Base-by-base conservation (phyloP, 2,329 filamentous ascomycete genomes). In the Pseudogymnoascus sp. region DNA sequence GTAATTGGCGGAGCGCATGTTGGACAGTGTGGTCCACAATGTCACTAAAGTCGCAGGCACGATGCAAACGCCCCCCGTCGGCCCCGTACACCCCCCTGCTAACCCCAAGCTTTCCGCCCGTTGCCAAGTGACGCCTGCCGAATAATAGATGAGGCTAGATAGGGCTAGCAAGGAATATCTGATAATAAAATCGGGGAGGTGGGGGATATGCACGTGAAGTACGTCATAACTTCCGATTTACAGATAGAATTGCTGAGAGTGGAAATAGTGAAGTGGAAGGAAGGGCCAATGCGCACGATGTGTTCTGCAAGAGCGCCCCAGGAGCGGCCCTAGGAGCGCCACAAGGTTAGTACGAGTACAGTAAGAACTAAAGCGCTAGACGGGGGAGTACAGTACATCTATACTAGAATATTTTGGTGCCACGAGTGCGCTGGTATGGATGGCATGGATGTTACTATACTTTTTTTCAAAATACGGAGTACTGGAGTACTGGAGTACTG, bases 151-250 rank as follows among this genome's bases (percentile, higher is more conserved):
- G 8, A n/a, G 10, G 13, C 8, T 31, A 52, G 45, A 6, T 52
- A 13, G 8, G 27, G n/a, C 45, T 52, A 52, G 45, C 27, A 52
- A 9, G 45, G 45, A 52, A 52, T 52, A 52, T 31, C 45, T 52
- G 45, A 52, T 52, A 31, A 52, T 52, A 52, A 52, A 52, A 52
- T 52, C 45, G 45, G 45, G 45, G 45, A 52, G 12, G 27, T 52
- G 45, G 45, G 27, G 27, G 31, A 10, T 31, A 10, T 52, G 45
- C 45, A 31, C n/a, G 27, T 52, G 45, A 52, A 52, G 10, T 9
- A 52, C 45, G 45, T 52, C 45, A 52, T 52, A 52, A 18, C n/a
- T 31, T 31, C 5, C 13, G 45, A 52, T 52, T 9, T 27, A n/a
- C 45, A 31, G 27, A 12, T 15, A 9, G 27, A 52, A 52, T 52